Evolutionary conservation across 768 basidiomycete species (phyloP).

Genomic region (Phaeotremella fagi): DNA sequence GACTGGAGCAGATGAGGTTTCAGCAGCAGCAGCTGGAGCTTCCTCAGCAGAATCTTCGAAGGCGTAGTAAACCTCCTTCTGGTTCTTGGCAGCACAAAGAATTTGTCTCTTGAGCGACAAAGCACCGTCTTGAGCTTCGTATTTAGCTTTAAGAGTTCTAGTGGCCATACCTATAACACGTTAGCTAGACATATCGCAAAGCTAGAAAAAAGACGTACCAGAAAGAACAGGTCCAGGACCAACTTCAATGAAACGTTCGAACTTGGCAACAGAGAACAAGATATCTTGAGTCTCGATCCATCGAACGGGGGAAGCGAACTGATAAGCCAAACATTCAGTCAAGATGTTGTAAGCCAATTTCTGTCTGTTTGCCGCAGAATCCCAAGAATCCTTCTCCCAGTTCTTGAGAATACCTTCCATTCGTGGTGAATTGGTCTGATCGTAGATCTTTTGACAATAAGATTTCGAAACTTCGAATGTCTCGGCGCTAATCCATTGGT

Average conservation of each 20-base stretch:
- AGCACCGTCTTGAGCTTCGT: constrained; percentile 83
- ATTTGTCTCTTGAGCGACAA: constrained; percentile 71
- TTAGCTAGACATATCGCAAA: constrained; percentile 57
- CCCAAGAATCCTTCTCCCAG: constrained; percentile 93
- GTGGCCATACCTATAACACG: constrained; percentile 26
- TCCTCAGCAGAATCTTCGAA: constrained; percentile 79
- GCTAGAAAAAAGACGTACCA: constrained; percentile 67
- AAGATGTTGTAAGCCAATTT: constrained; percentile 92
- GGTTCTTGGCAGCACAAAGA: constrained; percentile 89
- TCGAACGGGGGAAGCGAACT: constrained; percentile 77
- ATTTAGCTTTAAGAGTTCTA: constrained; percentile 58
- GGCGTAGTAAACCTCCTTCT: constrained; percentile 95
- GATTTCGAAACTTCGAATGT: constrained; percentile 53
- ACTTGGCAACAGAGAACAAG: constrained; percentile 76
- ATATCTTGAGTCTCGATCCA: constrained; percentile 99
- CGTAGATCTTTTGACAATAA: constrained; percentile 92
- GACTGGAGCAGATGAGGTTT: constrained; percentile 48
- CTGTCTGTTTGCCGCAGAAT: constrained; percentile 71
- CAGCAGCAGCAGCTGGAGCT: constrained; percentile 42
- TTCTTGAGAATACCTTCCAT: constrained; percentile 89
- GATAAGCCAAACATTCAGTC: constrained; percentile 90
- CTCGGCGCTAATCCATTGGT: constrained; percentile 49
- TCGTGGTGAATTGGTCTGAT: constrained; percentile 90
- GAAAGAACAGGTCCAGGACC: constrained; percentile 95
- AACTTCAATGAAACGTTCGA: constrained; percentile 91